A percentile compares a stretch with the other conserved stretches of the same genome.
Conservation (phyloP, 495 filamentous ascomycete species). For the Penicillium subrubescens region DNA sequence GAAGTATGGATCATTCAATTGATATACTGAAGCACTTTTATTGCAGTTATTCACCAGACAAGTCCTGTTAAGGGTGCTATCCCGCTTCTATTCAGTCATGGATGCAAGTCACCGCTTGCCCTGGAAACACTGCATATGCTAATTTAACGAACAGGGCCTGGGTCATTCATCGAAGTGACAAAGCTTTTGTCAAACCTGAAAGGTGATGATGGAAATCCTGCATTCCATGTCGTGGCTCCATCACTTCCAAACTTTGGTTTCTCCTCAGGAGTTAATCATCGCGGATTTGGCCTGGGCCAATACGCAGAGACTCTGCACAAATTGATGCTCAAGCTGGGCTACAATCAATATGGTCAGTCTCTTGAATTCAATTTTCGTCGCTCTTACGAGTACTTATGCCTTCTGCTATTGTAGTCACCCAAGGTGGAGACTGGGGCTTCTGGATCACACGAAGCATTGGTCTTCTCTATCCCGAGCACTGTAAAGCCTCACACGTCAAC, state of each 20-base stretch:
- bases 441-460: constrained; percentile 62
- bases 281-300: constrained; percentile 57
- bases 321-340: constrained; percentile 70
- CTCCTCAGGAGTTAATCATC: constrained; percentile 39
- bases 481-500: constrained; percentile 67
- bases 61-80: constrained; percentile 36
- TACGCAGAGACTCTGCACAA: constrained; percentile 64
- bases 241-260: constrained; percentile 48
- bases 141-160: constrained; percentile 29
- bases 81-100: constrained; percentile 49
- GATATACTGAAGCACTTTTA: background rate
- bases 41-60: constrained; percentile 42
- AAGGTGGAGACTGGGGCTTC: constrained; percentile 71
- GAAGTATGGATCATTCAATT: background rate
- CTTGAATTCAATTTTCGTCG: background rate
- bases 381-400: background rate
- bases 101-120: constrained; percentile 30
- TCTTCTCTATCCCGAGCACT: constrained; percentile 55
- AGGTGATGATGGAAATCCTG: constrained; percentile 25
- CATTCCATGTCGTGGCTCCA: constrained; percentile 49
- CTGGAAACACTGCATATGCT: background rate
- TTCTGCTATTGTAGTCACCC: constrained; percentile 43
- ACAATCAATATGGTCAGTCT: constrained; percentile 60
- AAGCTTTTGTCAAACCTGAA: constrained; percentile 38
- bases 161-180: constrained; percentile 42